Evolutionary conservation across 352 stramenopile genomes (phyloP).

Genomic region (Pythium utonaiense): DNA sequence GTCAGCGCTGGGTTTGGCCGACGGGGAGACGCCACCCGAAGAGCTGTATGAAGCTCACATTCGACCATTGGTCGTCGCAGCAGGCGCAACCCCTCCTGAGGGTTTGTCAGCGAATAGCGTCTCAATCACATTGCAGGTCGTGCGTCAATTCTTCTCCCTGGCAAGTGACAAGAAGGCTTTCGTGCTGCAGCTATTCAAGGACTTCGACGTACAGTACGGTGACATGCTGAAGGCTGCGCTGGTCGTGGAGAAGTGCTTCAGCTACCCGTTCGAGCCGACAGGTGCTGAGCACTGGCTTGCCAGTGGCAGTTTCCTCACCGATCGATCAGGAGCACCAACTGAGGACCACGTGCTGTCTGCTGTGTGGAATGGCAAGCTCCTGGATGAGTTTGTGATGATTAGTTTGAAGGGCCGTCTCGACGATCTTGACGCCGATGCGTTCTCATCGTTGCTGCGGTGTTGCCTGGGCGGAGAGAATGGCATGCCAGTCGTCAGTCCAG

Average conservation of each 20-base stretch:
- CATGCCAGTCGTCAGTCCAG: conserved; percentile 56
- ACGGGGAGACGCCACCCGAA: neutral
- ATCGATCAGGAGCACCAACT: neutral
- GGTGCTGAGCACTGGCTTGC: conserved; percentile 45
- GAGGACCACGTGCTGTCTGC: conserved; percentile 31
- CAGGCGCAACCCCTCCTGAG: neutral
- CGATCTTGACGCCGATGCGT: conserved; percentile 48
- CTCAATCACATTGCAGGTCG: conserved; percentile 29
- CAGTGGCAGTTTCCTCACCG: conserved; percentile 42
- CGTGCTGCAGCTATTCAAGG: conserved; percentile 63
- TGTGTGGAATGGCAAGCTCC: conserved; percentile 69
- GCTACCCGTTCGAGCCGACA: conserved; percentile 44
- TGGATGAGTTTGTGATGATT: conserved; percentile 81
- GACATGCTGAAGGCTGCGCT: conserved; percentile 52
- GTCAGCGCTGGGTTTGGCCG: neutral
- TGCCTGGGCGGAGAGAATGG: conserved; percentile 44
- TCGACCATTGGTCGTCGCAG: conserved; percentile 39
- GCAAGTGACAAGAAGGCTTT: conserved; percentile 63
- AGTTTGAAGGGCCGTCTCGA: conserved; percentile 72
- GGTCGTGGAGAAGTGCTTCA: conserved; percentile 54
- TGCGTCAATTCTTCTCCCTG: conserved; percentile 48
- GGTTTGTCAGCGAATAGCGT: neutral
- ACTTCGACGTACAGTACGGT: conserved; percentile 64
- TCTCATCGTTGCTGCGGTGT: conserved; percentile 44
- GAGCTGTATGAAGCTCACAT: conserved; percentile 49